Conservation (phyloP, 495 filamentous ascomycete species). For the Penicillium verhagenii region DNA sequence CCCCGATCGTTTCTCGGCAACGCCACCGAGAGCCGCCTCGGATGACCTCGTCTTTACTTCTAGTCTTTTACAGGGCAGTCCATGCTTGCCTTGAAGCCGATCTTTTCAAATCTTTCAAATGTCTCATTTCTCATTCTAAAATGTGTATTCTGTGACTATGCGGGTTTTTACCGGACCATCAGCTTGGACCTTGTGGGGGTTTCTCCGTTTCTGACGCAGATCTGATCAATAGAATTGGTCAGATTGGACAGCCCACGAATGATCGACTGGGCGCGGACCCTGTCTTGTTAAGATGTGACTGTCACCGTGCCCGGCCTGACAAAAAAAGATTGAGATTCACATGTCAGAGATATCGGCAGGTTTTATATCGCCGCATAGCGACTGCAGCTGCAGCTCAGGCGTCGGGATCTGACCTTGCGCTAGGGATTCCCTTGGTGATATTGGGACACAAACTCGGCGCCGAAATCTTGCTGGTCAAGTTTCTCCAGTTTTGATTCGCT, state of each 20-base stretch:
- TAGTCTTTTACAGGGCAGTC: too few species aligned
- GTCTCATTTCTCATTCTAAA: background rate
- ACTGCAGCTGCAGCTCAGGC: slow-evolving; percentile 1
- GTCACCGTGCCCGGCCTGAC: background rate
- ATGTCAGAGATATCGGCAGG: background rate
- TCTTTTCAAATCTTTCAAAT: background rate
- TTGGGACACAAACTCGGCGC: background rate
- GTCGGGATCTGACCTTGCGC: slow-evolving; percentile 13
- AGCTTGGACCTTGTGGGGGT: background rate
- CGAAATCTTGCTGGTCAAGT: background rate
- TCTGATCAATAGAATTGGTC: background rate
- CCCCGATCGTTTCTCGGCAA: slow-evolving; percentile 16
- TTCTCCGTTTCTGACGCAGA: background rate
- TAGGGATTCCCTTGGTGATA: slow-evolving; percentile 1
- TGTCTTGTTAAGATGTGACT: background rate
- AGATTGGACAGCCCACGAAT: slow-evolving; percentile 1
- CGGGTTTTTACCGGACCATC: background rate
- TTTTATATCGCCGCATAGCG: background rate
- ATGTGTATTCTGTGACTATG: background rate
- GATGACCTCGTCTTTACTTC: background rate
- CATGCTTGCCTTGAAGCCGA: too few species aligned
- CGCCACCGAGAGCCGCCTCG: slow-evolving; percentile 4
- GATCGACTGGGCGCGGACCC: background rate
- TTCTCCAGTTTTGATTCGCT: background rate
- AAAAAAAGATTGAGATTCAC: slow-evolving; percentile 1